Conservation (phyloP, 352 stramenopile genomes). For the Pythium grandisporangium region DNA sequence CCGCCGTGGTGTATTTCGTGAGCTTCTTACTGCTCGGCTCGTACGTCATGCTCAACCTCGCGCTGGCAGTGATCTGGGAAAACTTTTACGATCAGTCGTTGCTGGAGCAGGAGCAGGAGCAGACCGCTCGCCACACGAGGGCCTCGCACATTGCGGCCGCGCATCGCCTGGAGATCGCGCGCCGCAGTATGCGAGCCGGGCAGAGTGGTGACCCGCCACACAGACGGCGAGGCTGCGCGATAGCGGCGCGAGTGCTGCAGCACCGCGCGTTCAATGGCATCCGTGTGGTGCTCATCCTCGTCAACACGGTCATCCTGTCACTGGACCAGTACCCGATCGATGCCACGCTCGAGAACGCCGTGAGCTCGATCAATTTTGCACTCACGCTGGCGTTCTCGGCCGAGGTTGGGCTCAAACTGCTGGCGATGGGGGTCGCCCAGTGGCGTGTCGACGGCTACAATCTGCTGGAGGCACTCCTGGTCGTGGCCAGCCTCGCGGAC, state of each 20-base stretch:
- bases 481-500: too few relatives aligned
- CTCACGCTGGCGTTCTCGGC: conserved; percentile 40
- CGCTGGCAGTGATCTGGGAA: conserved; percentile 85
- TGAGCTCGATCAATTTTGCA: conserved; percentile 58
- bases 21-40: conserved; percentile 83
- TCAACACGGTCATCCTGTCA: conserved; percentile 81
- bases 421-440: conserved; percentile 35
- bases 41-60: conserved; percentile 89
- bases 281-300: conserved; percentile 50
- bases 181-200: conserved; percentile 10
- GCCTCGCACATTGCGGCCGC: neutral
- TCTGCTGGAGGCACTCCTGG: conserved; percentile 65
- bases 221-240: too few relatives aligned
- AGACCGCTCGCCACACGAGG: neutral
- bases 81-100: conserved; percentile 61
- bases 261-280: conserved; percentile 50
- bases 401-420: conserved; percentile 64
- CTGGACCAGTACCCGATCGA: conserved; percentile 72
- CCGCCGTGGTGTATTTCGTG: conserved; percentile 76
- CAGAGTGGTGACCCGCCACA: too few relatives aligned
- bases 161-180: neutral
- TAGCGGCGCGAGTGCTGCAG: conserved; percentile 22
- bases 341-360: conserved; percentile 16
- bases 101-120: conserved; percentile 27
- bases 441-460: conserved; percentile 72